Evolutionary conservation across 257 asterid species (phyloP), one percentile per base, ranked within the genome.

Genomic region (Thymus mandschuricus): DNA sequence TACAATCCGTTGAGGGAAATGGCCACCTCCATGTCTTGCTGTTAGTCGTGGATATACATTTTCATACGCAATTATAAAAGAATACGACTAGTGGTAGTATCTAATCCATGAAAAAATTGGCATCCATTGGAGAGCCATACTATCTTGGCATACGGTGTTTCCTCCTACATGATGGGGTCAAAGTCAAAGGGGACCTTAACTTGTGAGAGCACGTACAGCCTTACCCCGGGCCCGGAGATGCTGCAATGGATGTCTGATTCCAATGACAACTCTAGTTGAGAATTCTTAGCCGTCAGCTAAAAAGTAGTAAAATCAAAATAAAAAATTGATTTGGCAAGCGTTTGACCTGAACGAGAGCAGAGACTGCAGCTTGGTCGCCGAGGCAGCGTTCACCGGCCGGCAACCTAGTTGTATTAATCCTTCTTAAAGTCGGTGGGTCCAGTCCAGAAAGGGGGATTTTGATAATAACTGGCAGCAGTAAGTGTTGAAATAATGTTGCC

Each of bases 21-120:
- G 99, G 35, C 91, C 92, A 75, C 95, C 97, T 76, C 99, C 97
- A 67, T 95, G 95, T 77, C 99, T 92, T 66, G 92, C 99, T 1
- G 98, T 95, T 72, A 95, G 76, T 56, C 83, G 97, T 74, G 99
- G 99, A 92, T 95, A 98, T 95, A 74, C 73, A 82, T 61, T 68
- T 72, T 75, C 79, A 64, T 45, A 64, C 66, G 55, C 70, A 75
- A 76, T 78, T 72, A 78, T 73, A 80, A 69, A 11, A 69, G 54
- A 44, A 72, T 49, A 55, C 33, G 60, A 69, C 40, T 28, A 60
- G 66, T 74, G 70, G 60, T 52, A 52, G 60, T 64, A 71, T 76
- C 57, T n/a, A 63, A 43, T 45, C 35, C 74, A 71, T 60, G 11
- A 63, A 66, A 12, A 60, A 79, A 54, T 33, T 54, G 69, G 78